A percentile compares a stretch with the other conserved stretches of the same genome.
Evolutionary conservation across 2,329 filamentous ascomycete species (phyloP).

Genomic region (Leptosphaerulina australis): DNA sequence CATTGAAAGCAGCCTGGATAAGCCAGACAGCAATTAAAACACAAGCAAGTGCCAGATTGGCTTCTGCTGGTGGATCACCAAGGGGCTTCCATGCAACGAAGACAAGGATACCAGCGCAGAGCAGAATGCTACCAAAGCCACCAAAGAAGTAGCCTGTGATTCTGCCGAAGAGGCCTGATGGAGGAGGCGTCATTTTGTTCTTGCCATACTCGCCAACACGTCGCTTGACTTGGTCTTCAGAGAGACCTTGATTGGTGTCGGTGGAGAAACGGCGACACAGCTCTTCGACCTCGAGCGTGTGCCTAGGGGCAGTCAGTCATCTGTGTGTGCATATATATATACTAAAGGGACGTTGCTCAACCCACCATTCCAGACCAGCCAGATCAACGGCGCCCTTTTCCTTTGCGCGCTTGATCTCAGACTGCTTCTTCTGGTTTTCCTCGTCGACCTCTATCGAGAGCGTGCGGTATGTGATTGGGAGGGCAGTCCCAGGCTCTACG

Average conservation of each 20-base stretch:
- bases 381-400: slow-evolving; percentile 45
- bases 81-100: slow-evolving; percentile 79
- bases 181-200: slow-evolving; percentile 70
- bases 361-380: slow-evolving; percentile 64
- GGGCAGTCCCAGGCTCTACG: slow-evolving; percentile 51
- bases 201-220: slow-evolving; percentile 66
- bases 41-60: slow-evolving; percentile 75
- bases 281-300: slow-evolving; percentile 64
- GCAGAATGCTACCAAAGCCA: slow-evolving; percentile 74
- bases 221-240: slow-evolving; percentile 61
- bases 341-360: neutral
- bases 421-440: slow-evolving; percentile 37
- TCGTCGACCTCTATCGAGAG: slow-evolving; percentile 53
- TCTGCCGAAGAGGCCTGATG: slow-evolving; percentile 64
- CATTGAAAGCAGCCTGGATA: slow-evolving; percentile 60
- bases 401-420: slow-evolving; percentile 39
- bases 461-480: slow-evolving; percentile 54
- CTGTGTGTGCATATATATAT: no score
- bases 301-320: slow-evolving; percentile 45
- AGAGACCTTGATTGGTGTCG: slow-evolving; percentile 64
- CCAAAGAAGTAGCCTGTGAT: slow-evolving; percentile 75
- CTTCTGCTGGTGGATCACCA: slow-evolving; percentile 70
- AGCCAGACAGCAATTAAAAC: slow-evolving; percentile 74
- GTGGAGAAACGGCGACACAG: slow-evolving; percentile 65
- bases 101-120: slow-evolving; percentile 72